phyloP scores from a whole-genome alignment of 2,329 filamentous ascomycete species.

The Monosporascus ibericus region DNA sequence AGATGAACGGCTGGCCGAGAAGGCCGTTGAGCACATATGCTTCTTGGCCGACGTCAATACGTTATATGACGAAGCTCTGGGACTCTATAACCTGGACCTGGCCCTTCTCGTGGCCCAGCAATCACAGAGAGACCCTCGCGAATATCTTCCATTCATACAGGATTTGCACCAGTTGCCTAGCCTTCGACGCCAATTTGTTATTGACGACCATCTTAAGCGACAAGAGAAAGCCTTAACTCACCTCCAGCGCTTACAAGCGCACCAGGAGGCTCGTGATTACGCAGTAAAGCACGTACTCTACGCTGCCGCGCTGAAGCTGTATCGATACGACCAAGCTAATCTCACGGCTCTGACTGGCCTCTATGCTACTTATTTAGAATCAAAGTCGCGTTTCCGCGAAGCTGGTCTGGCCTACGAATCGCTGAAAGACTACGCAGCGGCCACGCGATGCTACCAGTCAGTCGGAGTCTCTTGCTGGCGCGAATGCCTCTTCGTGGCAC shows the following conservation, averaged over 20 bases:
- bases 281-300: conserved; percentile 76
- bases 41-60: conserved; percentile 92
- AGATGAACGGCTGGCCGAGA: conserved; percentile 68
- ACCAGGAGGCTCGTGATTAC: conserved; percentile 75
- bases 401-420: conserved; percentile 90
- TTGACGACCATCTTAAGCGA: conserved; percentile 81
- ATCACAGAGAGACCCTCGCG: conserved; percentile 88
- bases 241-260: conserved; percentile 65
- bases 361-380: conserved; percentile 73
- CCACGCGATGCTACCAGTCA: conserved; percentile 76
- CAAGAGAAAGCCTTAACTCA: conserved; percentile 71
- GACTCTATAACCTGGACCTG: conserved; percentile 86
- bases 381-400: conserved; percentile 71
- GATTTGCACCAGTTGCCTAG: conserved; percentile 69
- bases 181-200: conserved; percentile 69
- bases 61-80: conserved; percentile 84
- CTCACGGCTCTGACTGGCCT: conserved; percentile 65
- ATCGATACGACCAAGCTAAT: conserved; percentile 70
- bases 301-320: conserved; percentile 68
- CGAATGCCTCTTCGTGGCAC: conserved; percentile 77
- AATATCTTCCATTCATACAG: conserved; percentile 93
- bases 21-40: conserved; percentile 92
- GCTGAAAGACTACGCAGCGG: conserved; percentile 64
- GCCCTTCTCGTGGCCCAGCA: conserved; percentile 89
- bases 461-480: conserved; percentile 77